Base-by-base conservation (phyloP, 179 eudicot species). In the Beta macrorhiza region DNA sequence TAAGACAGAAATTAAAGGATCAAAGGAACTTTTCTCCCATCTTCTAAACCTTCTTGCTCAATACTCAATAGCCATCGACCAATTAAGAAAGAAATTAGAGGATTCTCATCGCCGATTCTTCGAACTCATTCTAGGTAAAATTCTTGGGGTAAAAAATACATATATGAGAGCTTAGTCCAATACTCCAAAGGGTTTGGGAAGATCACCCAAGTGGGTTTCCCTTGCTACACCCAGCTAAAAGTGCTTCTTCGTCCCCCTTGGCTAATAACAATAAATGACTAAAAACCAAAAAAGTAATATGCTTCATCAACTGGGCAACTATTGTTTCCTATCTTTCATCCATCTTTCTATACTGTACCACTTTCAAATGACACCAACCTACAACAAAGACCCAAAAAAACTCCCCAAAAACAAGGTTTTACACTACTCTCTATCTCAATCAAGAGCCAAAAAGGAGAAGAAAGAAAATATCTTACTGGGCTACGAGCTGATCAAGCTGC, bases 401-500 rank as follows among this genome's bases (percentile, higher is more conserved):
- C 9, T 13, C 59, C 56, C 56, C 61, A 68, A 58, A 75, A 57
- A 45, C 57, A n/a, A n/a, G 64, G 44, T 75, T 81, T 77, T 68
- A 68, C 76, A 68, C 80, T 76, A 76, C 17, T 67, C 74, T 74
- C 73, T 25, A 67, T 71, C 58, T 62, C 65, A 62, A 63, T 57
- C 70, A 67, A 79, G 61, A 57, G 72, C 72, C 10, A 79, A 64
- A 65, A 32, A 53, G 37, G 45, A 19, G 73, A 57, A 79, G 78
- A 67, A 75, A 75, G 63, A 77, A 61, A 7, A 52, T 58, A 16
- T 78, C 78, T 81, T 62, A 78, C 89, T 87, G 84, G 72, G 82
- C 81, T 55, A 79, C 75, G 16, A 84, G 87, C 85, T 85, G 88
- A 83, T 91, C 92, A 75, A 87, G 92, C 82, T 88, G 92, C 93